Conservation (phyloP, 192 early-diverging fungal species). For the Coemansia sp. region DNA sequence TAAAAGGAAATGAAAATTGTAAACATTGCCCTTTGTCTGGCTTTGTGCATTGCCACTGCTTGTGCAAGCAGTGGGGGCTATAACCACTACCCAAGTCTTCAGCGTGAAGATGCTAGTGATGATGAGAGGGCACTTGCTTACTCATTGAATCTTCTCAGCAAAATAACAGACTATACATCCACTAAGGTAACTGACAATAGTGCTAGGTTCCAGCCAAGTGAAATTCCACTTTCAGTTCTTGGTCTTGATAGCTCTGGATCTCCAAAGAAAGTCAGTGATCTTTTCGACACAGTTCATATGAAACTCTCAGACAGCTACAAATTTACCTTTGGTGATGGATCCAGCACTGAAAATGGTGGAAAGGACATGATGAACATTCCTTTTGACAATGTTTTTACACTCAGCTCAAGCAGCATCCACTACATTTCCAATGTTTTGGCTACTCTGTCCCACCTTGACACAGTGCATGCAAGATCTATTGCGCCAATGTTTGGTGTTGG, state of each 20-base stretch:
- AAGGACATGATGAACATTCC: slow-evolving; percentile 28
- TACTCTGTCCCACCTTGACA: slow-evolving; percentile 10
- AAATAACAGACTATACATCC: slow-evolving; percentile 14
- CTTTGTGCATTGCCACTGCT: not conserved
- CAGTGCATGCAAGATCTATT: slow-evolving; percentile 4
- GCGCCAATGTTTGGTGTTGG: slow-evolving; percentile 35
- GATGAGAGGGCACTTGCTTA: slow-evolving; percentile 14
- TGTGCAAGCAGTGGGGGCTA: not conserved
- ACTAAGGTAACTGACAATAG: not conserved
- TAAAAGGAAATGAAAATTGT: not conserved
- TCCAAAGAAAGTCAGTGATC: slow-evolving; percentile 12
- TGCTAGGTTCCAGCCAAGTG: not conserved
- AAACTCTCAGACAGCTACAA: slow-evolving; percentile 16
- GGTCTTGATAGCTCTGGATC: slow-evolving; percentile 16
- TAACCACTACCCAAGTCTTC: not conserved
- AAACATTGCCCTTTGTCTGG: not conserved
- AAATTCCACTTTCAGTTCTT: slow-evolving; percentile 21
- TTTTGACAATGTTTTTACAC: slow-evolving; percentile 31
- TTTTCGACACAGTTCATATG: slow-evolving; percentile 14
- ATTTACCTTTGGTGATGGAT: not conserved
- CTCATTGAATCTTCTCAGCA: slow-evolving; percentile 14
- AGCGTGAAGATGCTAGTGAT: not conserved
- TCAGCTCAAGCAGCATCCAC: slow-evolving; percentile 17
- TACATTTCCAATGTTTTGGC: slow-evolving; percentile 33
- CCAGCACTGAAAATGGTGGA: not conserved